phyloP scores from a whole-genome alignment of 768 basidiomycete species.

The Suillus tomentosus region DNA sequence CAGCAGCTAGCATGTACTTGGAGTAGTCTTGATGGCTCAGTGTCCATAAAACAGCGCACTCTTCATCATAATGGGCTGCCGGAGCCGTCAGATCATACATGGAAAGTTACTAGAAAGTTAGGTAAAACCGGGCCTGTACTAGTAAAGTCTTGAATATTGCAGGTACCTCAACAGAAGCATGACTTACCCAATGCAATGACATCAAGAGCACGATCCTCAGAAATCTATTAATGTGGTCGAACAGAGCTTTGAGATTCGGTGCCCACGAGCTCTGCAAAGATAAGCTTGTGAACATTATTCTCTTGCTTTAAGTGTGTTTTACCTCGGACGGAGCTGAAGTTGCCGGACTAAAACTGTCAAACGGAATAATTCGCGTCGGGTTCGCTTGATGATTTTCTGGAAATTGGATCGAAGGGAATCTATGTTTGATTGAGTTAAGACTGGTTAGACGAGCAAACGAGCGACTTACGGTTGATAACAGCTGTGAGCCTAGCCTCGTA shows the following conservation, averaged over 20 bases:
- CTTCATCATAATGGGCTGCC: constrained; percentile 74
- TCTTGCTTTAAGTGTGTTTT: constrained; percentile 14
- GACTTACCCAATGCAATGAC: constrained; percentile 64
- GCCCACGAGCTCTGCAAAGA: constrained; percentile 71
- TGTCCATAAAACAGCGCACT: constrained; percentile 57
- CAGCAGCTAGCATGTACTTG: constrained; percentile 58
- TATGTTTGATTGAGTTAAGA: constrained; percentile 26
- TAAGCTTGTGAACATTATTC: constrained; percentile 10
- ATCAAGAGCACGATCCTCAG: constrained; percentile 63
- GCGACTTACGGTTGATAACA: constrained; percentile 52
- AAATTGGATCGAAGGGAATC: constrained; percentile 55
- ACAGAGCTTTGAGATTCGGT: constrained; percentile 67
- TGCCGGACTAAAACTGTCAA: constrained; percentile 72
- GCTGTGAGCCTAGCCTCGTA: constrained; percentile 69
- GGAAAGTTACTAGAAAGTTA: constrained; percentile 96
- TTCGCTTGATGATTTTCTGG: constrained; percentile 58
- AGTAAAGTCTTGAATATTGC: constrained; percentile 14
- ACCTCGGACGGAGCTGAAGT: constrained; percentile 42
- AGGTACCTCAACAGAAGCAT: constrained; percentile 11
- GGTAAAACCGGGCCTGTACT: constrained; percentile 78
- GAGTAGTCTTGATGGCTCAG: constrained; percentile 70
- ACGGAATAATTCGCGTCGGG: constrained; percentile 60
- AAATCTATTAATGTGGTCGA: constrained; percentile 75
- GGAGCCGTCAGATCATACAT: constrained; percentile 88
- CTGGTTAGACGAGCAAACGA: constrained; percentile 2